These are phyloP conservation scores for Boechera divaricarpa DNA, from an alignment of 345 rosid genomes.

Conservation along the genomic window DNA sequence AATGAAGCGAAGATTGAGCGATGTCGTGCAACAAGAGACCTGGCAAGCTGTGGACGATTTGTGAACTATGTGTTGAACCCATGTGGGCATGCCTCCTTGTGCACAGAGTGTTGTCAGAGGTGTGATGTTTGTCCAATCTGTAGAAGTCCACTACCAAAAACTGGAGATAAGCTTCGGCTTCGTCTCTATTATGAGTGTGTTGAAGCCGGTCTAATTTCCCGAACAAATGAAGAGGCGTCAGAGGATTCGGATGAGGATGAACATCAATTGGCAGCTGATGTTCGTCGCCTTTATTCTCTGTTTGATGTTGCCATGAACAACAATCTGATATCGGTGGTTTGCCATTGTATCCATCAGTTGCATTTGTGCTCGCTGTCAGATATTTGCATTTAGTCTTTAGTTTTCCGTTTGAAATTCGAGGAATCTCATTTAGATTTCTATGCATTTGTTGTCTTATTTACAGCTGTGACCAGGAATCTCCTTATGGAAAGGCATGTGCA, in stretches of 20 bases:
- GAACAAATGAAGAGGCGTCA: slow-evolving; percentile 58
- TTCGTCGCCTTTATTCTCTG: slow-evolving; percentile 82
- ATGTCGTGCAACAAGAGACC: slow-evolving; percentile 94
- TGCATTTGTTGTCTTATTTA: slow-evolving; percentile 22
- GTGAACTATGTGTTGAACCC: slow-evolving; percentile 70
- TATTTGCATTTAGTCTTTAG: slow-evolving; percentile 20
- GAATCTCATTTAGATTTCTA: slow-evolving; percentile 13
- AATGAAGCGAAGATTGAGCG: slow-evolving; percentile 86
- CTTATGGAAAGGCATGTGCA: slow-evolving; percentile 15
- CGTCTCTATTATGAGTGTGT: slow-evolving; percentile 86
- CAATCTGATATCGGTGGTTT: slow-evolving; percentile 79
- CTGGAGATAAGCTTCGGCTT: slow-evolving; percentile 51
- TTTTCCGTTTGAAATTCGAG: slow-evolving; percentile 13
- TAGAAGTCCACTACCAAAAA: slow-evolving; percentile 57
- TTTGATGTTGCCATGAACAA: slow-evolving; percentile 92
- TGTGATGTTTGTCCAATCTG: slow-evolving; percentile 93
- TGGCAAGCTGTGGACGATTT: slow-evolving; percentile 82
- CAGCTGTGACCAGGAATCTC: slow-evolving; percentile 4
- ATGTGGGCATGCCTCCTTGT: slow-evolving; percentile 94
- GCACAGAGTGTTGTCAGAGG: slow-evolving; percentile 81
- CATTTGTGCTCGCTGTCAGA: neutral
- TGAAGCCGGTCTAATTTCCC: slow-evolving; percentile 81
- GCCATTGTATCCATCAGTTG: slow-evolving; percentile 82
- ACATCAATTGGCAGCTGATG: slow-evolving; percentile 66
- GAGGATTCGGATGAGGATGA: slow-evolving; percentile 66